Percentiles rank a stretch among this genome's conserved stretches.
Conservation (phyloP, 345 rosid genomes). For the Gossypium herbaceum region DNA sequence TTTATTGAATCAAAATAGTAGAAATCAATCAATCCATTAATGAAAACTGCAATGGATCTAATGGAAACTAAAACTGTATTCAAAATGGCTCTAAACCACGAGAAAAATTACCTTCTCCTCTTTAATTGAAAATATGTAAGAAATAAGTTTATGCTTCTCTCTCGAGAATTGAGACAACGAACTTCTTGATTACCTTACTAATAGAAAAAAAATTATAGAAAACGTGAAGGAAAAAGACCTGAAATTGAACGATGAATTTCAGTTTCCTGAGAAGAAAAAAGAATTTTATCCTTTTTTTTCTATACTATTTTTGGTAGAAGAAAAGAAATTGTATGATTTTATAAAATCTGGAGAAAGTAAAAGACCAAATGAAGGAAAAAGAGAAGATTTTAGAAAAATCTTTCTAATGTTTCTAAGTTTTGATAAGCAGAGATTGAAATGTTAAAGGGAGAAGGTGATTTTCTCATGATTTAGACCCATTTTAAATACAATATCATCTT, state of each 20-base stretch:
- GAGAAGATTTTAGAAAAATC: neutral
- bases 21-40: too few relatives aligned
- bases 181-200: slow-evolving; percentile 25
- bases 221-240: slow-evolving; percentile 11
- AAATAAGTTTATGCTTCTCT: slow-evolving; percentile 2
- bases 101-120: slow-evolving; percentile 19
- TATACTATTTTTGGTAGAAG: neutral
- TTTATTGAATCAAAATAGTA: too few relatives aligned
- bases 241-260: slow-evolving; percentile 1
- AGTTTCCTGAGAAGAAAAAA: neutral
- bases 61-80: neutral
- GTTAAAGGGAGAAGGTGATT: slow-evolving; percentile 11
- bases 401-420: neutral
- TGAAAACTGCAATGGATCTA: slow-evolving; percentile 16
- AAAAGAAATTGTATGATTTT: neutral
- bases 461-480: slow-evolving; percentile 23
- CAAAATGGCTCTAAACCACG: slow-evolving; percentile 16
- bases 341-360: neutral
- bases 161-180: neutral
- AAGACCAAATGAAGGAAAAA: neutral
- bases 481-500: neutral
- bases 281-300: neutral
- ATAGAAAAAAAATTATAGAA: neutral
- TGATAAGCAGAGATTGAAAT: neutral
- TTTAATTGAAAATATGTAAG: neutral